Conservation (phyloP, 768 basidiomycete genomes). For the Leucosporidium scottii region DNA sequence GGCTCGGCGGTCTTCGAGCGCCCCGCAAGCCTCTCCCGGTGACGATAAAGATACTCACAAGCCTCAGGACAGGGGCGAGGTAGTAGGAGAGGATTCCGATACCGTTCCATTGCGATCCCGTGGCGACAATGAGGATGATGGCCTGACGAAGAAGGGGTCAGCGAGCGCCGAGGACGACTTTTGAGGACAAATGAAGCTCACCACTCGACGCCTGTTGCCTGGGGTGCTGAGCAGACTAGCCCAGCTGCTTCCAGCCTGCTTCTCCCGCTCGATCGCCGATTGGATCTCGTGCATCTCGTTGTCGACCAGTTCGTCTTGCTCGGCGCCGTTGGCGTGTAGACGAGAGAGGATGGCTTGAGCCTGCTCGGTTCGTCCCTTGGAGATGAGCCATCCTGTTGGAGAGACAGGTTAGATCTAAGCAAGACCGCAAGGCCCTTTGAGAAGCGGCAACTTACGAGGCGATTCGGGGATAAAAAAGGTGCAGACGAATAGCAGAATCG, state of each 20-base stretch:
- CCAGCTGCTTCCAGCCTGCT: conserved; percentile 11
- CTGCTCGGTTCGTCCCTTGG: conserved; percentile 17
- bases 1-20: no score
- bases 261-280: conserved; percentile 12
- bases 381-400: conserved; percentile 12
- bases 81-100: conserved; percentile 9
- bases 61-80: neutral
- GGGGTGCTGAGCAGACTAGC: conserved; percentile 15
- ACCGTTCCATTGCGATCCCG: conserved; percentile 7
- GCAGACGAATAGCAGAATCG: neutral
- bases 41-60: no score
- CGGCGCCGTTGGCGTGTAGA: conserved; percentile 14
- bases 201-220: conserved; percentile 10
- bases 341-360: conserved; percentile 4
- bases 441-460: conserved; percentile 12
- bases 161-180: no score
- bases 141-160: neutral
- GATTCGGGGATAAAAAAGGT: conserved; percentile 15
- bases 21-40: no score
- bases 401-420: no score
- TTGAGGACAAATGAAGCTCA: no score
- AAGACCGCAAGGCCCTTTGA: no score
- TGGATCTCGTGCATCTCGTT: conserved; percentile 10
- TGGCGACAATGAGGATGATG: conserved; percentile 17
- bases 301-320: conserved; percentile 13